These are phyloP conservation scores for Beta vulgaris DNA, from an alignment of 148 eudicot genomes.

Conservation along the genomic window DNA sequence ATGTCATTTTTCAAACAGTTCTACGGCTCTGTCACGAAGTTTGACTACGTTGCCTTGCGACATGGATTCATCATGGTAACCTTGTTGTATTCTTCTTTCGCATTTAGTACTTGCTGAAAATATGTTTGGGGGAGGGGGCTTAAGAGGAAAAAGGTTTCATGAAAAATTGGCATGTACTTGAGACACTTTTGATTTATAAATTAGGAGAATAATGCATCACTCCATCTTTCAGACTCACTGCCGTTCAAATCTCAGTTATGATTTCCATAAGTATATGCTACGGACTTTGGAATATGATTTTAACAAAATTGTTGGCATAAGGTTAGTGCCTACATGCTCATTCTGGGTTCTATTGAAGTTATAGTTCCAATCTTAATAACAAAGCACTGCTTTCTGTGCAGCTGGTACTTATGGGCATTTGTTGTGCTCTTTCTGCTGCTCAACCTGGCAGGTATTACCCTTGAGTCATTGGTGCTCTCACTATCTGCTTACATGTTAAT, in stretches of 20 bases:
- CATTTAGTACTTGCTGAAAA: background rate
- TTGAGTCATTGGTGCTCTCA: background rate
- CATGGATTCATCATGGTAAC: slow-evolving; percentile 74
- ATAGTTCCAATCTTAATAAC: background rate
- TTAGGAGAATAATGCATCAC: background rate
- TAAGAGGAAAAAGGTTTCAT: background rate
- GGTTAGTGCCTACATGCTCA: slow-evolving; percentile 37
- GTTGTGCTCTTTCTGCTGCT: slow-evolving; percentile 83
- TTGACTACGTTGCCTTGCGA: slow-evolving; percentile 78
- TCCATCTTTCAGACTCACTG: slow-evolving; percentile 55
- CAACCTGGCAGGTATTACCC: slow-evolving; percentile 59
- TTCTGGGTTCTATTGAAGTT: background rate
- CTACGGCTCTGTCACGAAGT: slow-evolving; percentile 72
- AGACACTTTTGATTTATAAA: background rate
- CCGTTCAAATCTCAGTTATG: slow-evolving; percentile 40
- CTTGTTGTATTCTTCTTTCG: background rate
- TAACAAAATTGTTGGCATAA: slow-evolving; percentile 81
- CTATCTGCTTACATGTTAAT: background rate
- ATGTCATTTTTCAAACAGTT: slow-evolving; percentile 86
- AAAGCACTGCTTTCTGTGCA: slow-evolving; percentile 31
- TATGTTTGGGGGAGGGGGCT: background rate
- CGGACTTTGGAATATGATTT: slow-evolving; percentile 80
- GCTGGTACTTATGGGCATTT: slow-evolving; percentile 97
- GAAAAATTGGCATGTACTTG: slow-evolving; percentile 2
- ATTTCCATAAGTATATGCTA: slow-evolving; percentile 80